These are phyloP conservation scores for Strobilomyces echinocephalus DNA, from an alignment of 768 basidiomycete species.

Conservation along the genomic window DNA sequence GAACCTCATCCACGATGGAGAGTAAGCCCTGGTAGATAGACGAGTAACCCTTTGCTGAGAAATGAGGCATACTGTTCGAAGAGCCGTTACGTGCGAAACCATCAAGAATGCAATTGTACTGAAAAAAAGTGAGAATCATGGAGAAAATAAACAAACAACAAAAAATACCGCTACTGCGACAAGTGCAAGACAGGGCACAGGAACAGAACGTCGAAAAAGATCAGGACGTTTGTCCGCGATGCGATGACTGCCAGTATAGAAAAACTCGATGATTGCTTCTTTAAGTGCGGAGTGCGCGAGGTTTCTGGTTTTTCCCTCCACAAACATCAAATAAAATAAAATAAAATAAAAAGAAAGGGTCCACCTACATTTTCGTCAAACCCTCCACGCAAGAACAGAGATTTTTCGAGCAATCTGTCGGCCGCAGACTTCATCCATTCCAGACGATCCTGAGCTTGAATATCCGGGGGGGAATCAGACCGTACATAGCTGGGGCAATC, in stretches of 20 bases:
- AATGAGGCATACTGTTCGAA: background rate
- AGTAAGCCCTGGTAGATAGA: background rate
- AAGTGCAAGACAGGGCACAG: background rate
- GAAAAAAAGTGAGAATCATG: background rate
- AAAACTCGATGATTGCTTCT: background rate
- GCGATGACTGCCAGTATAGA: background rate
- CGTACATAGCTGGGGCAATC: background rate
- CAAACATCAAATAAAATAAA: no score
- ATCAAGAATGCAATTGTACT: background rate
- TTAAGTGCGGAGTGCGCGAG: background rate
- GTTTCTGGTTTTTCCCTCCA: background rate
- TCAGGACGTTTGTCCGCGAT: background rate
- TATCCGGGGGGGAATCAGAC: background rate
- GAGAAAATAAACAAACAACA: no score
- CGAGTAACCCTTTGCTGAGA: background rate
- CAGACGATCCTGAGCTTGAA: background rate
- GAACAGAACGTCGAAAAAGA: background rate
- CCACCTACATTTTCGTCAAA: background rate
- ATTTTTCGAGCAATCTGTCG: background rate
- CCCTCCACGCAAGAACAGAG: background rate
- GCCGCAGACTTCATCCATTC: background rate
- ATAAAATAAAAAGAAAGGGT: no score
- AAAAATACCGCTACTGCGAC: background rate
- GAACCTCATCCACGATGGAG: background rate
- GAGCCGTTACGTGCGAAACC: background rate